A percentile compares a stretch with the other conserved stretches of the same genome.
These are phyloP conservation scores for Tulasnella sp. DNA, from an alignment of 768 basidiomycete genomes.

Conservation along the genomic window DNA sequence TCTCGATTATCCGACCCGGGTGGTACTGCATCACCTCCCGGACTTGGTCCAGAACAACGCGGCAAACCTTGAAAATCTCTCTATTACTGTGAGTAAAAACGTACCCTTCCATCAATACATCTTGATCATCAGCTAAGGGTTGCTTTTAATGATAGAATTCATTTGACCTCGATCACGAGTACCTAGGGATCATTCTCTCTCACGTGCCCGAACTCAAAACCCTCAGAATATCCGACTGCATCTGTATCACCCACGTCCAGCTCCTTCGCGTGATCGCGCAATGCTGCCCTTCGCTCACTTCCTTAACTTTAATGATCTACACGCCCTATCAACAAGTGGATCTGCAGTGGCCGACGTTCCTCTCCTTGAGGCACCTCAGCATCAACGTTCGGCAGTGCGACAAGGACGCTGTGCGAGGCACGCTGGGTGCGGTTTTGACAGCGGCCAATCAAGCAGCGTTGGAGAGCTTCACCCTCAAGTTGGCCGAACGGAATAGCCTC, in stretches of 20 bases:
- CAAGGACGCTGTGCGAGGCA: slow-evolving; percentile 18
- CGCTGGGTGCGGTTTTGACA: not conserved
- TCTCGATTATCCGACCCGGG: slow-evolving; percentile 24
- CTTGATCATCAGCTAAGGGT: not conserved
- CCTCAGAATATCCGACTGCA: slow-evolving; percentile 25
- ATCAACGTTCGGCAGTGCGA: slow-evolving; percentile 31
- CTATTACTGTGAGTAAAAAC: slow-evolving; percentile 18
- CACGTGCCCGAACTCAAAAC: slow-evolving; percentile 23
- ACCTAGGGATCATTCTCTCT: slow-evolving; percentile 22
- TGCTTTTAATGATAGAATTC: slow-evolving; percentile 20
- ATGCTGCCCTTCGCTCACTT: slow-evolving; percentile 5
- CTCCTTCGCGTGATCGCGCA: slow-evolving; percentile 22
- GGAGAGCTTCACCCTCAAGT: slow-evolving; percentile 25
- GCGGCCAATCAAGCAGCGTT: slow-evolving; percentile 20
- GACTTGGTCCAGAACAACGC: slow-evolving; percentile 5
- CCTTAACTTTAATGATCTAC: slow-evolving; percentile 23
- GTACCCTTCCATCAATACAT: not conserved
- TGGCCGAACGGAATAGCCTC: not conserved
- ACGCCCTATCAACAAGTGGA: slow-evolving; percentile 11
- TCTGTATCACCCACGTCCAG: slow-evolving; percentile 27
- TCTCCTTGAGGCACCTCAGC: slow-evolving; percentile 29
- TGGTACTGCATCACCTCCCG: slow-evolving; percentile 8
- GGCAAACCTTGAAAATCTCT: slow-evolving; percentile 11
- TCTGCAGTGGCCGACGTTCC: slow-evolving; percentile 22
- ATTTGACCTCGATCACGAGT: slow-evolving; percentile 21